Evolutionary conservation across 805 yeast genomes (phyloP).

Genomic region (Lachancea lanzarotensis): DNA sequence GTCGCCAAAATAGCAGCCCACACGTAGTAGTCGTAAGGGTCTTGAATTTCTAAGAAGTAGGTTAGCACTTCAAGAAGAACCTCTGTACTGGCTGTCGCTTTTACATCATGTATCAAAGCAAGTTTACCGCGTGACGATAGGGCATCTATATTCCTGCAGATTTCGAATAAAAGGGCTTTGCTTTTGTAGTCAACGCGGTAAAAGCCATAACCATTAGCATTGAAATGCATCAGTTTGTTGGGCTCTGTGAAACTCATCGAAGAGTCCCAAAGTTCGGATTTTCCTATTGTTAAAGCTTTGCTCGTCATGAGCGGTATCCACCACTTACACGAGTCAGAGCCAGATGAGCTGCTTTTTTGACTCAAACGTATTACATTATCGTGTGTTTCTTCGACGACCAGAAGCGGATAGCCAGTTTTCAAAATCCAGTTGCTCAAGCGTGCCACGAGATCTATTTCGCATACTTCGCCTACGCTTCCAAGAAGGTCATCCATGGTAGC

Average conservation of each 20-base stretch:
- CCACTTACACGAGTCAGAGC: conserved; percentile 31
- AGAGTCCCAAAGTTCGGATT: conserved; percentile 1
- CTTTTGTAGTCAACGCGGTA: conserved; percentile 50
- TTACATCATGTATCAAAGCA: conserved; percentile 50
- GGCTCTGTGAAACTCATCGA: neutral
- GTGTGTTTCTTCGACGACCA: conserved; percentile 41
- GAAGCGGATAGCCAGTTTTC: conserved; percentile 65
- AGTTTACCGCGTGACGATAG: conserved; percentile 45
- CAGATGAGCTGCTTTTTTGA: conserved; percentile 6
- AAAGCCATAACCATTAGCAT: conserved; percentile 45
- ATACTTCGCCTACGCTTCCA: conserved; percentile 55
- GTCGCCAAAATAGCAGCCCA: conserved; percentile 36
- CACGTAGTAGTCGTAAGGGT: conserved; percentile 28
- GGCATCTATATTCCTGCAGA: conserved; percentile 34
- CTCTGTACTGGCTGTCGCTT: conserved; percentile 39
- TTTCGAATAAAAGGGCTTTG: conserved; percentile 35
- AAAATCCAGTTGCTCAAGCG: conserved; percentile 70
- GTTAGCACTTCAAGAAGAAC: conserved; percentile 26
- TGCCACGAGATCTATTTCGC: conserved; percentile 51
- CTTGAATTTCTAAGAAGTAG: conserved; percentile 4
- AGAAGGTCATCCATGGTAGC: conserved; percentile 72
- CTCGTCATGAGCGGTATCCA: conserved; percentile 46
- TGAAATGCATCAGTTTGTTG: conserved; percentile 35
- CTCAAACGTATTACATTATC: conserved; percentile 32
- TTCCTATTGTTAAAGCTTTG: neutral